Conservation (phyloP, 192 early-diverging fungal genomes). For the Thamnidium elegans region DNA sequence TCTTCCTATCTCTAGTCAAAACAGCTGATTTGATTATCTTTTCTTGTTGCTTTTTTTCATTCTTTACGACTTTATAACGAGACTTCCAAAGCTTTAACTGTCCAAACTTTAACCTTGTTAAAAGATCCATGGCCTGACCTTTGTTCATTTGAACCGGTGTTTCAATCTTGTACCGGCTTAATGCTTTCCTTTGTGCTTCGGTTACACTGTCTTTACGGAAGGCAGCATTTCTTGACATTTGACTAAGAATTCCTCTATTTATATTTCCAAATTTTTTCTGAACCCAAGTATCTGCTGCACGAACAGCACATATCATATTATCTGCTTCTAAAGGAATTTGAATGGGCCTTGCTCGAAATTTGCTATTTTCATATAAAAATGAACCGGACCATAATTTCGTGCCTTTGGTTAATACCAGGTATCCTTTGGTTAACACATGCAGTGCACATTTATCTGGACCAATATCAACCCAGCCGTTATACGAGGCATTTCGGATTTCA, state of each 20-base stretch:
- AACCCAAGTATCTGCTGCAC: constrained; percentile 64
- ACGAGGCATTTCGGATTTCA: constrained; percentile 21
- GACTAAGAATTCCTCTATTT: background rate
- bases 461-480: constrained; percentile 47
- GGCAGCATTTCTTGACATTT: constrained; percentile 40
- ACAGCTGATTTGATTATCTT: background rate
- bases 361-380: background rate
- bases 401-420: constrained; percentile 30
- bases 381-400: constrained; percentile 18
- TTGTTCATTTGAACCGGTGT: constrained; percentile 40
- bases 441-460: constrained; percentile 37
- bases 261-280: constrained; percentile 20
- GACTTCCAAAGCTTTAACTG: constrained; percentile 46
- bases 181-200: constrained; percentile 43
- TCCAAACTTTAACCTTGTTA: constrained; percentile 56
- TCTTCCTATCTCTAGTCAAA: background rate
- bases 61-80: background rate
- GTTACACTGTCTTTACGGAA: constrained; percentile 58
- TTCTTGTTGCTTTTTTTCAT: background rate
- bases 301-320: constrained; percentile 52
- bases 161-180: constrained; percentile 38
- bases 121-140: constrained; percentile 71
- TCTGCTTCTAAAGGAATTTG: constrained; percentile 43
- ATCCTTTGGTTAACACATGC: constrained; percentile 21
- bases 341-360: background rate